Base-by-base conservation (phyloP, 441 rosid genomes). In the Populus hybrid region DNA sequence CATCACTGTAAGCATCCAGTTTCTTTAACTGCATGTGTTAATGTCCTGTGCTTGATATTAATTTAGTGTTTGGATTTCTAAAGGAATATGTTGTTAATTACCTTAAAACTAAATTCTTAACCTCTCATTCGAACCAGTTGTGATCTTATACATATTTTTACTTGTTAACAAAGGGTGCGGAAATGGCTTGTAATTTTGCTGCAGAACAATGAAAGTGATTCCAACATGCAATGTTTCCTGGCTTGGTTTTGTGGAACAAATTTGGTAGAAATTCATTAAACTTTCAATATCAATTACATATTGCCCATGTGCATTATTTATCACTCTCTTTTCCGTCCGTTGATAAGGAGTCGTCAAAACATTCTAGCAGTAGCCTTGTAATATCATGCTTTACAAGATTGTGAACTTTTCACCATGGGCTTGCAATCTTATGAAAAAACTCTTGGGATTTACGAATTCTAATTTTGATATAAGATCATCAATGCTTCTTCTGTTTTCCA, bases 1-100 rank as follows among this genome's bases (percentile, higher is more conserved):
- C 81, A 83, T 91, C 82, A 86, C 91, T 61, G 97, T 91, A 84
- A 88, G 90, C 70, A 5, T 6, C 72, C 66, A 38, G 36, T 77
- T 70, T 80, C 79, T 34, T 77, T 77, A 30, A 12, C 28, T 35
- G 34, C 40, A 34, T 71, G 32, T 65, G 11, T 36, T 28, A 32
- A 16, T 35, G 18, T 61, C 28, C 14, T 23, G 71, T 68, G 11
- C 61, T 53, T 53, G 2, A 53, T 53, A 53, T 53, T 18, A 16
- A 3, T 59, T 63, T 40, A 14, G 1, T 68, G 59, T 46, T 40
- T 24, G n/a, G 28, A 50, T 21, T 76, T 36, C 42, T 24, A 76
- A 67, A 18, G 78, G 32, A 30, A 30, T 30, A 5, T 72, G 24
- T 23, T 66, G 38, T 40, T 35, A 38, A 35, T 53, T 73, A 10